Evolutionary conservation across 768 basidiomycete genomes (phyloP).

Genomic region (Phaffia tasmanica): DNA sequence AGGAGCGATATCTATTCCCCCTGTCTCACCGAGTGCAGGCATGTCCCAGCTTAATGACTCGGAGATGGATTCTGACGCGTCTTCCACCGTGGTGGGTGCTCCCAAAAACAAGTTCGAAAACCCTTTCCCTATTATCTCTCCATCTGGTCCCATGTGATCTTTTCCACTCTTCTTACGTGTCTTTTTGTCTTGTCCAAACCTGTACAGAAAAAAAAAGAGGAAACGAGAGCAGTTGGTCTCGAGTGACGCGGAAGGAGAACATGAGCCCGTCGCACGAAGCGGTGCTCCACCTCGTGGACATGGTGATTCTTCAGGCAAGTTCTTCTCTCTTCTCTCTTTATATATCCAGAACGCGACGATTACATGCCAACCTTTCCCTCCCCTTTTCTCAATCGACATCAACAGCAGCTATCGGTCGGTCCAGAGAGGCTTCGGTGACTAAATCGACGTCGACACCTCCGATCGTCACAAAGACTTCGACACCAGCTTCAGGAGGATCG

Average conservation of each 20-base stretch:
- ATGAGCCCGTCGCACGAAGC: background rate
- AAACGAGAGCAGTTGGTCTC: slow-evolving; percentile 14
- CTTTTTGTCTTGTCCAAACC: background rate
- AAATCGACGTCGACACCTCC: background rate
- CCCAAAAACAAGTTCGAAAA: background rate
- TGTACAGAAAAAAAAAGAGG: slow-evolving; percentile 21
- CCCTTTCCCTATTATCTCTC: background rate
- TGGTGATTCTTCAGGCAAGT: background rate
- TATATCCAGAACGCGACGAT: background rate
- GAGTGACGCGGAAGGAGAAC: slow-evolving; percentile 6
- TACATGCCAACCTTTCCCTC: background rate
- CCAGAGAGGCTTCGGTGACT: background rate
- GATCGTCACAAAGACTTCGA: background rate
- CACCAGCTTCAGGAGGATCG: background rate
- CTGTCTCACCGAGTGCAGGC: background rate
- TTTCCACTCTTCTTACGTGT: background rate
- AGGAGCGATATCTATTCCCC: background rate
- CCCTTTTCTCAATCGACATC: background rate
- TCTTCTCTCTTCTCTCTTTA: background rate
- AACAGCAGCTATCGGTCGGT: background rate
- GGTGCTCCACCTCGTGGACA: background rate
- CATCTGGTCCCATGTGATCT: background rate
- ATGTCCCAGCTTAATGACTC: background rate
- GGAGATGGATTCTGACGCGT: background rate
- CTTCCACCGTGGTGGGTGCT: background rate